Percentiles rank a stretch among this genome's conserved stretches.
phyloP scores from a whole-genome alignment of 306 rosid species.

The Chamaecrista fasciculata region DNA sequence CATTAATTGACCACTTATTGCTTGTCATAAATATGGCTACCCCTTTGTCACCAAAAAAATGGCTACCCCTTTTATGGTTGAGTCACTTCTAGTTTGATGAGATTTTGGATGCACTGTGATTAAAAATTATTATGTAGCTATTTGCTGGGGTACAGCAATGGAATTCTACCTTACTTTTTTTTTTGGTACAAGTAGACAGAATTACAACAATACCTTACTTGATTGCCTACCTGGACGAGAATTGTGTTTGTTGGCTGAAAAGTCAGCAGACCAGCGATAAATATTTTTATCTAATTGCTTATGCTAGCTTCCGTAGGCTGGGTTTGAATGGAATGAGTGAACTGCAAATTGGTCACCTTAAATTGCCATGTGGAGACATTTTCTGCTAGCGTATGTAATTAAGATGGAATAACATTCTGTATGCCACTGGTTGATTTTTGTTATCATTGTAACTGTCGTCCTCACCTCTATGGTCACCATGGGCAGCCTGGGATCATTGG shows the following conservation, averaged over 20 bases:
- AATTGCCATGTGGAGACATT: not conserved
- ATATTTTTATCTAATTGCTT: not conserved
- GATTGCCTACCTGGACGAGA: not conserved
- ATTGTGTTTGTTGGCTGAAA: not conserved
- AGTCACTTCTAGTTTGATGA: not conserved
- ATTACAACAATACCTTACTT: not conserved
- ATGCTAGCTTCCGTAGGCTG: not conserved
- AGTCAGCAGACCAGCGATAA: not conserved
- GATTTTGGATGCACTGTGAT: not conserved
- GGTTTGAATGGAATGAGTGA: not conserved
- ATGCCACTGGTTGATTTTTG: not conserved
- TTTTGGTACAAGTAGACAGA: no score
- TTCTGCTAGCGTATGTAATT: not conserved
- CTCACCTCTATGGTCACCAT: not conserved
- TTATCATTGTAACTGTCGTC: not conserved
- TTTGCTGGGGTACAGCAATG: not conserved
- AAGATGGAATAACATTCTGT: not conserved
- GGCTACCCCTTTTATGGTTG: no score
- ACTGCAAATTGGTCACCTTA: not conserved
- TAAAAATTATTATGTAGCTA: not conserved
- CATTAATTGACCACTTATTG: no score
- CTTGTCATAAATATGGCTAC: not conserved
- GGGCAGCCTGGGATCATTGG: not conserved
- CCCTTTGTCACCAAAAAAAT: no score
- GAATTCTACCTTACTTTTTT: not conserved